Conservation (phyloP, 2,329 filamentous ascomycete genomes). For the Fusarium protoensiforme region DNA sequence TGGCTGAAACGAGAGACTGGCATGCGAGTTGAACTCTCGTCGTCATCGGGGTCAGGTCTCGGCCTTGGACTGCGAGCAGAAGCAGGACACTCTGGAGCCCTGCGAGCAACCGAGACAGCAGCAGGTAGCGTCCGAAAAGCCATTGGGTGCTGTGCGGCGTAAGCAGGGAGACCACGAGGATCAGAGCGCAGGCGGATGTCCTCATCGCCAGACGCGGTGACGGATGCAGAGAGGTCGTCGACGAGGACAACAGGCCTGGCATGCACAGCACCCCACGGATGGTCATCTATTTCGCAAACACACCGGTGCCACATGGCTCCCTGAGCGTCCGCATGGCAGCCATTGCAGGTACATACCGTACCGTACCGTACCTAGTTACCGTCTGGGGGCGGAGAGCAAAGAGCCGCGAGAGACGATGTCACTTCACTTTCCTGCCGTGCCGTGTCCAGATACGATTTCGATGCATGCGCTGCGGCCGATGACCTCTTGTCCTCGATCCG, state of each 20-base stretch:
- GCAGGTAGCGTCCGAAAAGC: not conserved
- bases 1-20: constrained; percentile 42
- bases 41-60: constrained; percentile 10
- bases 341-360: not conserved
- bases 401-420: constrained; percentile 3
- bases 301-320: constrained; percentile 29
- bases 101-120: constrained; percentile 6
- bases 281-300: constrained; percentile 5
- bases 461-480: not conserved
- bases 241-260: not conserved
- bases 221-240: constrained; percentile 18
- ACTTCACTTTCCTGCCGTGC: not conserved
- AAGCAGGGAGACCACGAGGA: constrained; percentile 18
- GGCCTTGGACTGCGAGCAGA: constrained; percentile 3
- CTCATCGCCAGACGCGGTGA: constrained; percentile 7
- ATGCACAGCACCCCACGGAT: not conserved
- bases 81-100: not conserved
- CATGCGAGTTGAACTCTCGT: constrained; percentile 33
- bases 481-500: not conserved
- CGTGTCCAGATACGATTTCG: not conserved
- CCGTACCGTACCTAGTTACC: not conserved
- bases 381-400: not conserved
- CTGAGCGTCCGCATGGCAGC: not conserved
- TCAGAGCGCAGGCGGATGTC: not conserved
- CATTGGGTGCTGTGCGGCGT: constrained; percentile 2